Percentiles rank a stretch among this genome's conserved stretches.
phyloP scores from a whole-genome alignment of 768 basidiomycete species.

The Termitomyces sp. region DNA sequence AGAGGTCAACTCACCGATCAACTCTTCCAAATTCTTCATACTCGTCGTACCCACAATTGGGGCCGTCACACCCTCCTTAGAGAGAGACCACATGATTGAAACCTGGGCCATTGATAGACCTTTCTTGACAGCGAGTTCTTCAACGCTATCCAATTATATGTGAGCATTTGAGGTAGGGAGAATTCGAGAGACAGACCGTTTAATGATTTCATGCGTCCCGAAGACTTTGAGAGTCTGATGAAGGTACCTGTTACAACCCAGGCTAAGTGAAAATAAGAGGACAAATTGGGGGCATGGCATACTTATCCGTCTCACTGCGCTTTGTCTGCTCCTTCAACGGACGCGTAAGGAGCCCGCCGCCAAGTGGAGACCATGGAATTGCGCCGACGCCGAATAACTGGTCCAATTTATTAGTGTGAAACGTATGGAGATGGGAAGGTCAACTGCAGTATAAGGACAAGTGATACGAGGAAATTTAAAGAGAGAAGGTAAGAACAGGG shows the following conservation, averaged over 20 bases:
- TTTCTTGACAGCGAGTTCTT: slow-evolving; percentile 47
- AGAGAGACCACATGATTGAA: slow-evolving; percentile 45
- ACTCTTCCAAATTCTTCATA: slow-evolving; percentile 43
- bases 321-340: slow-evolving; percentile 31
- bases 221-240: slow-evolving; percentile 17
- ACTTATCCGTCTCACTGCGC: slow-evolving; percentile 33
- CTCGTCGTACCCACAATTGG: slow-evolving; percentile 56
- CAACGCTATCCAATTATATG: slow-evolving; percentile 32
- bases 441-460: background rate
- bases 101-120: slow-evolving; percentile 53
- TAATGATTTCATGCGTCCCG: slow-evolving; percentile 29
- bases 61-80: slow-evolving; percentile 44
- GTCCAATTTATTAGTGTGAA: background rate
- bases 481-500: no score
- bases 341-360: slow-evolving; percentile 42
- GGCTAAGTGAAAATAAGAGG: background rate
- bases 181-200: slow-evolving; percentile 21
- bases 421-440: background rate
- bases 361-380: slow-evolving; percentile 58
- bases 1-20: slow-evolving; percentile 31
- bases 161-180: background rate
- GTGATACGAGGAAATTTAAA: background rate
- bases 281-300: background rate
- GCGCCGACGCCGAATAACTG: slow-evolving; percentile 48
- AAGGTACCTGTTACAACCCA: slow-evolving; percentile 13